Conservation (phyloP, 1,139 yeast genomes). For the Pichia sp. region DNA sequence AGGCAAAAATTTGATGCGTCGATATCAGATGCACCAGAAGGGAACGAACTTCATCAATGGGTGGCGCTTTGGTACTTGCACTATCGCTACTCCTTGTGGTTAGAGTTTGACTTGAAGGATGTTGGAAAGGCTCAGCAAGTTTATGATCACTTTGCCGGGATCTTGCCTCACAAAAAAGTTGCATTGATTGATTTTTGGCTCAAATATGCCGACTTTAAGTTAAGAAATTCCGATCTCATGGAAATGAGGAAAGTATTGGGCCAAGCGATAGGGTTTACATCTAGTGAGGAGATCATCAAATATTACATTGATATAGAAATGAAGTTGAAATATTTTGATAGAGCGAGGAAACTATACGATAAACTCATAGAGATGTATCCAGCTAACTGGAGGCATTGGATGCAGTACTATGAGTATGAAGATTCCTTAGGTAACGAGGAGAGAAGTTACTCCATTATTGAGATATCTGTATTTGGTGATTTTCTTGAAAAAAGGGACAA, state of each 20-base stretch:
- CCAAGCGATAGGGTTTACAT: conserved; percentile 56
- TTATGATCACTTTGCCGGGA: conserved; percentile 42
- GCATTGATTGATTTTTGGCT: conserved; percentile 76
- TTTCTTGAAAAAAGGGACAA: conserved; percentile 20
- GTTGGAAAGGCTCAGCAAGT: conserved; percentile 40
- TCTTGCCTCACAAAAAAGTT: conserved; percentile 52
- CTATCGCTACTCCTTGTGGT: conserved; percentile 59
- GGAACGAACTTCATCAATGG: conserved; percentile 45
- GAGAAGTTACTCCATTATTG: conserved; percentile 56
- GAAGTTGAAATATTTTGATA: conserved; percentile 61
- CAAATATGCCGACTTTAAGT: conserved; percentile 62
- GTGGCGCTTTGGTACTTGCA: conserved; percentile 61
- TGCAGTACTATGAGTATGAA: conserved; percentile 64
- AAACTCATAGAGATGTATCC: conserved; percentile 56
- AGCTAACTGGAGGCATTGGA: conserved; percentile 37
- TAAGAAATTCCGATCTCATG: conserved; percentile 45
- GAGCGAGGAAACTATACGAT: conserved; percentile 69
- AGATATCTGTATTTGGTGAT: conserved; percentile 40
- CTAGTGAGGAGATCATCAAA: conserved; percentile 52
- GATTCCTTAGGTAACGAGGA: conserved; percentile 59
- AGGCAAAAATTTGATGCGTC: conserved; percentile 33
- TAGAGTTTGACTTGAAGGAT: conserved; percentile 45
- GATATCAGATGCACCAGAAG: conserved; percentile 29
- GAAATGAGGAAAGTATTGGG: conserved; percentile 70
- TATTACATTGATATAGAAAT: conserved; percentile 57